phyloP scores from a whole-genome alignment of 192 early-diverging fungal genomes.

The Chytriomyces sp. region DNA sequence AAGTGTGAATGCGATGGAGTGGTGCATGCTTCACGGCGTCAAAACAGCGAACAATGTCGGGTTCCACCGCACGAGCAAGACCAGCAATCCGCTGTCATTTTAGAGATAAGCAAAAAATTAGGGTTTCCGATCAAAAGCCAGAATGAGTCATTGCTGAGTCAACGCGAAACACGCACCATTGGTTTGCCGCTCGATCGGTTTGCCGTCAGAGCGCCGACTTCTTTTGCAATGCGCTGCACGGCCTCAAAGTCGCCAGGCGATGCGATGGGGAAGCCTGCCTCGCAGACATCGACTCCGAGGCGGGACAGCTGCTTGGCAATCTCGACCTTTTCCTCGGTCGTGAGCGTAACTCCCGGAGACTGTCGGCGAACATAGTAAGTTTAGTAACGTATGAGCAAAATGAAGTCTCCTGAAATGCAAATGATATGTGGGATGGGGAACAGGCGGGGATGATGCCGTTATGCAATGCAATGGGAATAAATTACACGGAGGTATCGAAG shows the following conservation, averaged over 20 bases:
- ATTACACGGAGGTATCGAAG: background rate
- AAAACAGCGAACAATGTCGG: slow-evolving; percentile 86
- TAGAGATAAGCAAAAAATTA: slow-evolving; percentile 1
- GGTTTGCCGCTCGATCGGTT: slow-evolving; percentile 80
- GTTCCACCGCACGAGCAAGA: slow-evolving; percentile 81
- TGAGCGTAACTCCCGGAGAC: slow-evolving; percentile 96
- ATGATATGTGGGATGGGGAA: slow-evolving; percentile 29
- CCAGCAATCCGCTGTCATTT: slow-evolving; percentile 75
- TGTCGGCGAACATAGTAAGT: slow-evolving; percentile 38
- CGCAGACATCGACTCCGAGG: slow-evolving; percentile 93
- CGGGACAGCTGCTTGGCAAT: slow-evolving; percentile 92
- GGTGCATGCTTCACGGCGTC: slow-evolving; percentile 91
- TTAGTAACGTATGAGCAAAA: background rate
- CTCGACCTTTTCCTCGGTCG: slow-evolving; percentile 89
- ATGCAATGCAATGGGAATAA: background rate
- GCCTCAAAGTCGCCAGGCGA: slow-evolving; percentile 95
- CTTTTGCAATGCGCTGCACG: slow-evolving; percentile 89
- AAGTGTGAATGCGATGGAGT: slow-evolving; percentile 87
- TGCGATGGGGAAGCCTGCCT: slow-evolving; percentile 95
- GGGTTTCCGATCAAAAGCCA: background rate
- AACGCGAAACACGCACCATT: slow-evolving; percentile 62
- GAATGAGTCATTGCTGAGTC: background rate
- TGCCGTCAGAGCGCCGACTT: slow-evolving; percentile 85
- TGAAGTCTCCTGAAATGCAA: background rate
- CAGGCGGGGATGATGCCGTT: background rate